phyloP scores from a whole-genome alignment of 305 asterid genomes.

The Stenogyne calaminthoides region DNA sequence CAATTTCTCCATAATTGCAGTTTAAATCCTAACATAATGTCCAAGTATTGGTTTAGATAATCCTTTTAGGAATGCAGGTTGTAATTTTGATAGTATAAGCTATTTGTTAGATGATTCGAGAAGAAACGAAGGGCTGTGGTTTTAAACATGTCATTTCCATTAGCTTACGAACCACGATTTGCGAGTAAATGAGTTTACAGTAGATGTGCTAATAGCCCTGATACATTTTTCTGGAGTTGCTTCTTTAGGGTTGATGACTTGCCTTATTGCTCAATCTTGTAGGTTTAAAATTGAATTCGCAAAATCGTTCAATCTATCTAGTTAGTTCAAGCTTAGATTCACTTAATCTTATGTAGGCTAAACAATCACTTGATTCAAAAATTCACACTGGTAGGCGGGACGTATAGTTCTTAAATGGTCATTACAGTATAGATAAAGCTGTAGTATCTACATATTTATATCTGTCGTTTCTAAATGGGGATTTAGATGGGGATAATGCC shows the following conservation, averaged over 20 bases:
- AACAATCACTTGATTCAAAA: neutral
- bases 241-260: neutral
- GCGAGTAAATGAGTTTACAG: neutral
- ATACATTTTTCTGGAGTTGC: neutral
- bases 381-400: neutral
- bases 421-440: neutral
- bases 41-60: neutral
- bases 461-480: neutral
- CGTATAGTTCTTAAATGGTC: slow-evolving; percentile 10
- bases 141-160: neutral
- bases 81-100: neutral
- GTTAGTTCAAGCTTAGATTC: slow-evolving; percentile 8
- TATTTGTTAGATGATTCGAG: neutral
- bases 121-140: neutral
- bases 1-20: too few relatives aligned
- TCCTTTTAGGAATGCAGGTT: slow-evolving; percentile 1
- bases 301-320: neutral
- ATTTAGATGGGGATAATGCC: neutral
- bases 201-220: slow-evolving; percentile 3
- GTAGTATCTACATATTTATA: neutral
- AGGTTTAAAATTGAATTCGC: slow-evolving; percentile 1
- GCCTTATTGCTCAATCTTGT: neutral
- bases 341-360: neutral
- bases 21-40: too few relatives aligned
- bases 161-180: neutral